phyloP scores from a whole-genome alignment of 495 filamentous ascomycete species.

The Clohesyomyces aquaticus region DNA sequence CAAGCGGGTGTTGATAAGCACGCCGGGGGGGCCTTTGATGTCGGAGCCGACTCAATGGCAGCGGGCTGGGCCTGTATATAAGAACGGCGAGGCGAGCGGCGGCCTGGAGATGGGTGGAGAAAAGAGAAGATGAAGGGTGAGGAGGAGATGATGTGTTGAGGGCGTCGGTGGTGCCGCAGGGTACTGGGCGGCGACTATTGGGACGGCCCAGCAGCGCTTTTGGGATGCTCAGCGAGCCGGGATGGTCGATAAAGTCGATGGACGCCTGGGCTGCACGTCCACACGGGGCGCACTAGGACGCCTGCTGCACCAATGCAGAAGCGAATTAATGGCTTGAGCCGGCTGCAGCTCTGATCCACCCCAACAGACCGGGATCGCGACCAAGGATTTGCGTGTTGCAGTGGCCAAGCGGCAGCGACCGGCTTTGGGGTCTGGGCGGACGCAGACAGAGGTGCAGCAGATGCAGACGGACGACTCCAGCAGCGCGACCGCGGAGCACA shows the following conservation, averaged over 20 bases:
- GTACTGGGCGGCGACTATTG: conserved; percentile 25
- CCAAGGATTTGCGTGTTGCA: conserved; percentile 18
- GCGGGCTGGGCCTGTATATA: conserved; percentile 27
- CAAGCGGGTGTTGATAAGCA: conserved; percentile 22
- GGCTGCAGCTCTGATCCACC: conserved; percentile 19
- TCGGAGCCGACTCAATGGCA: conserved; percentile 11
- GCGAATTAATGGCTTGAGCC: conserved; percentile 21
- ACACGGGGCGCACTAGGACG: conserved; percentile 1
- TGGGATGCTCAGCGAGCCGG: conserved; percentile 33
- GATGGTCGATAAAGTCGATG: conserved; percentile 19
- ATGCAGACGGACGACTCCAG: background rate
- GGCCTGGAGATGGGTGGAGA: conserved; percentile 25
- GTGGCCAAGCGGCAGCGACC: conserved; percentile 17
- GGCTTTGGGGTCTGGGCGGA: background rate
- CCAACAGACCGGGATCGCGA: conserved; percentile 28
- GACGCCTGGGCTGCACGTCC: conserved; percentile 19
- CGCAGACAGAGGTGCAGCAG: background rate
- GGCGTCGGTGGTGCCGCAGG: conserved; percentile 29
- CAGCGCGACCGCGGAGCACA: too few relatives aligned
- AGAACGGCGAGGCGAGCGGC: conserved; percentile 32
- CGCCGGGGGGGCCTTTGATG: conserved; percentile 15
- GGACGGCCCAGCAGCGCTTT: conserved; percentile 28
- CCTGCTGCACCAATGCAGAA: conserved; percentile 20
- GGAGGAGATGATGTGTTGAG: conserved; percentile 31
- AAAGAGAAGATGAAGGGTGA: conserved; percentile 23